A percentile compares a stretch with the other conserved stretches of the same genome.
These are phyloP conservation scores for Endocladia muricata DNA, from an alignment of 31 red algal species.

Conservation along the genomic window DNA sequence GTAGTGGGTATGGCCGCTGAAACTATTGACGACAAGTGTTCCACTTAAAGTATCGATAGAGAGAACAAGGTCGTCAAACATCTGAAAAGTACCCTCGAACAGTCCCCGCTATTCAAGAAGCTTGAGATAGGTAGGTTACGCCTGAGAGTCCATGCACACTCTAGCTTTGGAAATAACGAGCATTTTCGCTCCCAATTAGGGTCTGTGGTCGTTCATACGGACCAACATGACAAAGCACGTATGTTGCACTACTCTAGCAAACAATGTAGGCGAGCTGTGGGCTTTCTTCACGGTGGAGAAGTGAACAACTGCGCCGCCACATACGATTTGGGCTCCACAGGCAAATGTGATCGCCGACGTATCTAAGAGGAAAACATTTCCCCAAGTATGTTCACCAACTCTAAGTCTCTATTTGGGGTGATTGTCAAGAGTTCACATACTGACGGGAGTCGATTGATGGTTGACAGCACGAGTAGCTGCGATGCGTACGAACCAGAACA, in stretches of 20 bases:
- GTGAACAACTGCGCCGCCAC: background rate
- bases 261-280: background rate
- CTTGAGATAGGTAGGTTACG: background rate
- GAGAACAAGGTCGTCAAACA: background rate
- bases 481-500: background rate
- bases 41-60: background rate
- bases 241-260: background rate
- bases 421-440: background rate
- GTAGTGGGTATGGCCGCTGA: background rate
- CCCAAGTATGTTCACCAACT: background rate
- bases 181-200: background rate
- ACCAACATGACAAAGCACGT: background rate
- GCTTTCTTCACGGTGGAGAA: background rate
- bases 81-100: background rate
- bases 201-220: background rate
- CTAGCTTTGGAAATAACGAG: constrained; percentile 1
- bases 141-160: background rate
- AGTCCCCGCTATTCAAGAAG: background rate
- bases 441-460: background rate
- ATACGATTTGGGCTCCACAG: background rate
- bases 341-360: background rate
- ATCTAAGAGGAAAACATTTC: background rate
- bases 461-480: background rate
- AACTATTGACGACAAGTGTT: background rate
- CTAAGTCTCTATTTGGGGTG: background rate